These are phyloP conservation scores for Fusarium phyllophilum DNA, from an alignment of 2,329 filamentous ascomycete genomes.

Conservation along the genomic window DNA sequence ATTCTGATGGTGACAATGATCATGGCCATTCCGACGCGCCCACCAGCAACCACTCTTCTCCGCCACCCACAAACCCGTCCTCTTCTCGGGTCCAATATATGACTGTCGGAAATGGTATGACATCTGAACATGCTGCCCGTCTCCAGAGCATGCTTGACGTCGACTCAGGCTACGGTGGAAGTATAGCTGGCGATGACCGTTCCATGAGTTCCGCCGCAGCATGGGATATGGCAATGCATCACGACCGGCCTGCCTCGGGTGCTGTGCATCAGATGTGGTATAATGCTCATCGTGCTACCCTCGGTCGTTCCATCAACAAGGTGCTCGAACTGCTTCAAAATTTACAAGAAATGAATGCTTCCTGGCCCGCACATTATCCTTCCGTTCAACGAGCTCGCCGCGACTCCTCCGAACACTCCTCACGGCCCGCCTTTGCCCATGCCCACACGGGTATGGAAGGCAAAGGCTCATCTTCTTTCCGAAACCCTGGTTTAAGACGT, in stretches of 20 bases:
- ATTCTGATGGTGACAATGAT: conserved; percentile 40
- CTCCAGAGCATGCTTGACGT: conserved; percentile 84
- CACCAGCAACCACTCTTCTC: conserved; percentile 42
- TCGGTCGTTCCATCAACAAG: conserved; percentile 87
- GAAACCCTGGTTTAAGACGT: conserved; percentile 68
- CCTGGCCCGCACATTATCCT: conserved; percentile 96
- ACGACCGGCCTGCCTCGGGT: conserved; percentile 69
- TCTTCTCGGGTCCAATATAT: conserved; percentile 73
- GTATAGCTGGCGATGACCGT: conserved; percentile 72
- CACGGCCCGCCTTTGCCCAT: conserved; percentile 71
- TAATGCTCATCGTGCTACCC: conserved; percentile 87
- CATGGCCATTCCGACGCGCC: conserved; percentile 32
- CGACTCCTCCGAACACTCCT: conserved; percentile 55
- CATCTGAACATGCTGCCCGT: conserved; percentile 82
- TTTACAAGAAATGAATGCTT: conserved; percentile 87
- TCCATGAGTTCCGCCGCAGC: conserved; percentile 58
- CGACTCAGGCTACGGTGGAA: conserved; percentile 93
- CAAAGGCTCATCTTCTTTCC: conserved; percentile 50
- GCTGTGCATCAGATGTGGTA: conserved; percentile 95
- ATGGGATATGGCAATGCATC: conserved; percentile 58
- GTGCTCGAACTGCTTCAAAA: conserved; percentile 85
- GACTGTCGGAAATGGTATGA: conserved; percentile 85
- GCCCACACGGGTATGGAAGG: conserved; percentile 69
- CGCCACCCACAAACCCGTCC: conserved; percentile 39
- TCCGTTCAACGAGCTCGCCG: conserved; percentile 74